Percentiles rank a stretch among this genome's conserved stretches.
Conservation (phyloP, 345 rosid species). For the Hypericum androsaemum region DNA sequence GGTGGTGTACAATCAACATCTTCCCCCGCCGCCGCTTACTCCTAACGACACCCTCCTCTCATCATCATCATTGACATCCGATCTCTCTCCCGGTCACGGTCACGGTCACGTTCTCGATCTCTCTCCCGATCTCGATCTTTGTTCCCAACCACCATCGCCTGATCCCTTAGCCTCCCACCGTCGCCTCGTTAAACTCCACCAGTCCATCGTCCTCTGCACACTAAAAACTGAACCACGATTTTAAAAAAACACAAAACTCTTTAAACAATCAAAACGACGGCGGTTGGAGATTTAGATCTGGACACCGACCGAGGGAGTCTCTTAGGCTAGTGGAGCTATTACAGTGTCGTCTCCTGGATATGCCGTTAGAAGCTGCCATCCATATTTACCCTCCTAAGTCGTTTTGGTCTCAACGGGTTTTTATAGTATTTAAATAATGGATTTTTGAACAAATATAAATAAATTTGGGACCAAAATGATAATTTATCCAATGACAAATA, state of each 20-base stretch:
- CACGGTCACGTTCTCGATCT: slow-evolving; percentile 20
- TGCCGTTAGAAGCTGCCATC: slow-evolving; percentile 56
- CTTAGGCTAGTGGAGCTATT: slow-evolving; percentile 44
- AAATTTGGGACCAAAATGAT: too few relatives aligned
- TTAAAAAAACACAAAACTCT: background rate
- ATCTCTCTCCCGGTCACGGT: slow-evolving; percentile 51
- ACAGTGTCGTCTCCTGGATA: slow-evolving; percentile 69
- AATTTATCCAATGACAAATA: too few relatives aligned
- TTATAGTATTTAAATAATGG: too few relatives aligned
- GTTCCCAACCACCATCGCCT: slow-evolving; percentile 20
- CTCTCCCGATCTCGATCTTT: slow-evolving; percentile 62
- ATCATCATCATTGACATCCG: too few relatives aligned
- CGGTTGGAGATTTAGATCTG: background rate
- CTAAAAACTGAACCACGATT: background rate
- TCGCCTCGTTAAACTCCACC: slow-evolving; percentile 62
- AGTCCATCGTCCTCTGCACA: slow-evolving; percentile 72
- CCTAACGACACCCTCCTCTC: slow-evolving; percentile 60
- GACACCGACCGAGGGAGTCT: slow-evolving; percentile 32
- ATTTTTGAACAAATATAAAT: too few relatives aligned
- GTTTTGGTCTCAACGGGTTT: too few relatives aligned
- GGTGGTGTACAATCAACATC: slow-evolving; percentile 34
- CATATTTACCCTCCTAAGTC: slow-evolving; percentile 57
- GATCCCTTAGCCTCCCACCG: slow-evolving; percentile 60
- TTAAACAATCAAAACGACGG: background rate
- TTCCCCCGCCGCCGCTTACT: slow-evolving; percentile 79